Evolutionary conservation across 2,329 filamentous ascomycete genomes (phyloP).

Genomic region (Sclerotiophoma versabilis): DNA sequence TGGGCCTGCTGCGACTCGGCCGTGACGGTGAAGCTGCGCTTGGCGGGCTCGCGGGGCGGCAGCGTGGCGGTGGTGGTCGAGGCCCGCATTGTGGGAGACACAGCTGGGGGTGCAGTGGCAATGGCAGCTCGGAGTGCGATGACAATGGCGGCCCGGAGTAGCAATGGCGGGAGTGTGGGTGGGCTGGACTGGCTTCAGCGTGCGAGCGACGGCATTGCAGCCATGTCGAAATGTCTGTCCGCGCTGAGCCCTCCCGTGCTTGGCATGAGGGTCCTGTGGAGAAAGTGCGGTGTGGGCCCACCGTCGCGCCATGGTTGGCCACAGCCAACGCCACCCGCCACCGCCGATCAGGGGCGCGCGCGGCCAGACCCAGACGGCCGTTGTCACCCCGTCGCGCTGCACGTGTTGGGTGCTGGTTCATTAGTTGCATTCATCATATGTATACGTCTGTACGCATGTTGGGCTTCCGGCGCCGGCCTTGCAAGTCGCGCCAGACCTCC

Average conservation of each 20-base stretch:
- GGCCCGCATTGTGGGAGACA: constrained; percentile 40
- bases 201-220: background rate
- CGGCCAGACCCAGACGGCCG: background rate
- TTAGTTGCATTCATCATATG: background rate
- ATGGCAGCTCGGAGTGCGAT: background rate
- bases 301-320: constrained; percentile 4
- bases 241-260: constrained; percentile 5
- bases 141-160: too few relatives aligned
- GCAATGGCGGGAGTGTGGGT: background rate
- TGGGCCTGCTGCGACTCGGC: constrained; percentile 24
- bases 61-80: constrained; percentile 46
- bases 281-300: constrained; percentile 10
- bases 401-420: background rate
- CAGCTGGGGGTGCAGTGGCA: background rate
- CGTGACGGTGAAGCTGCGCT: constrained; percentile 32
- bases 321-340: constrained; percentile 10
- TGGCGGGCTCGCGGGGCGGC: constrained; percentile 33
- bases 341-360: constrained; percentile 8
- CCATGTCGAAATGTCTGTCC: constrained; percentile 6
- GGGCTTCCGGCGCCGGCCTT: constrained; percentile 11
- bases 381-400: background rate
- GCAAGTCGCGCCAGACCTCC: constrained; percentile 29
- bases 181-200: background rate
- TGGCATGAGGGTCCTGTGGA: constrained; percentile 9
- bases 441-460: constrained; percentile 5